A percentile compares a stretch with the other conserved stretches of the same genome.
Evolutionary conservation across 352 stramenopile species (phyloP).

Genomic region (Pythium sukuiense): DNA sequence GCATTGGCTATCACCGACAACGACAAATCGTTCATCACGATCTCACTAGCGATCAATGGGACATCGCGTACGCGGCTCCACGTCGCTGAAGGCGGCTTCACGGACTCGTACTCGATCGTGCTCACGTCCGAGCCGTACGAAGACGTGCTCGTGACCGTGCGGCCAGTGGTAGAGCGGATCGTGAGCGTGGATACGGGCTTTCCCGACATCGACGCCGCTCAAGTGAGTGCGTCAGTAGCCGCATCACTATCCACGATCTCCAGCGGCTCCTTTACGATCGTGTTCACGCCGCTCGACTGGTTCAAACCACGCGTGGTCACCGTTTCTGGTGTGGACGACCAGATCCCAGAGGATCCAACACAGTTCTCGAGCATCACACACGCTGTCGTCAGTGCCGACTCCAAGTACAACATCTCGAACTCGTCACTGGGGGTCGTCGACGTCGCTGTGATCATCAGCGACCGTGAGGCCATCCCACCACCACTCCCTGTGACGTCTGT

Average conservation of each 20-base stretch:
- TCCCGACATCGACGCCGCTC: constrained; percentile 24
- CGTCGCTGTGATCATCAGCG: constrained; percentile 57
- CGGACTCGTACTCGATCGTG: constrained; percentile 65
- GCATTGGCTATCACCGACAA: constrained; percentile 62
- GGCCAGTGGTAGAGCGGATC: constrained; percentile 44
- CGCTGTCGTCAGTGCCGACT: constrained; percentile 42
- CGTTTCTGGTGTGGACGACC: constrained; percentile 64
- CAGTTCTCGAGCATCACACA: constrained; percentile 60
- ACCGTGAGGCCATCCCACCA: constrained; percentile 60
- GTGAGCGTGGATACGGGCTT: constrained; percentile 35
- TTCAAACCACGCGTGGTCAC: constrained; percentile 35
- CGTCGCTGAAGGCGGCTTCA: constrained; percentile 75
- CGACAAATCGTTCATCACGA: constrained; percentile 60
- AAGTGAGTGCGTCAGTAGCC: constrained; percentile 16
- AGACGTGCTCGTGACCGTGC: constrained; percentile 48
- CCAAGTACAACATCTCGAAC: constrained; percentile 66
- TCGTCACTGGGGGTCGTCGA: constrained; percentile 39
- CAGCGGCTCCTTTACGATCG: constrained; percentile 33
- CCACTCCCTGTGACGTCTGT: constrained; percentile 45
- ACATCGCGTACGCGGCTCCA: constrained; percentile 39
- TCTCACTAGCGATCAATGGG: constrained; percentile 34
- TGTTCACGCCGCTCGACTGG: constrained; percentile 76
- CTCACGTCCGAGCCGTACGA: constrained; percentile 68
- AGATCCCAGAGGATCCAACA: constrained; percentile 54
- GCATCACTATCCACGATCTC: constrained; percentile 2